These are phyloP conservation scores for Bruguiera hainesii DNA, from an alignment of 441 rosid genomes.

Conservation along the genomic window DNA sequence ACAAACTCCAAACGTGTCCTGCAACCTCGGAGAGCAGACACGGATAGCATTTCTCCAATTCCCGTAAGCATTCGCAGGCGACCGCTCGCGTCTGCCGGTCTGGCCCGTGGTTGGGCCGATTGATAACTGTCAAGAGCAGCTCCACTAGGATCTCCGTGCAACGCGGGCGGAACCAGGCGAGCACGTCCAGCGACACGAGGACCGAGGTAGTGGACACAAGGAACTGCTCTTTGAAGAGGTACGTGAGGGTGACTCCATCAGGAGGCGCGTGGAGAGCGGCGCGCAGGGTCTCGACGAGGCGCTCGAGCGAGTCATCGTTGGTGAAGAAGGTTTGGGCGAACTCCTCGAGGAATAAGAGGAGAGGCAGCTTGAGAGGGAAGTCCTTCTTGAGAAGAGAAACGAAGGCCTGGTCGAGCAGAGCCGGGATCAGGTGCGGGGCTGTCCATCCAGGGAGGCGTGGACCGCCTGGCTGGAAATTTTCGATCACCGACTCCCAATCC, in stretches of 20 bases:
- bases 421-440: slow-evolving; percentile 25
- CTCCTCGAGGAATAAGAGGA: slow-evolving; percentile 73
- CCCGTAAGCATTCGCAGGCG: slow-evolving; percentile 85
- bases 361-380: slow-evolving; percentile 61
- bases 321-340: slow-evolving; percentile 45
- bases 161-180: slow-evolving; percentile 30
- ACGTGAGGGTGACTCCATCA: slow-evolving; percentile 45
- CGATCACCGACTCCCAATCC: slow-evolving; percentile 80
- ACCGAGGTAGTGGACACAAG: slow-evolving; percentile 69
- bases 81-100: slow-evolving; percentile 81
- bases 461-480: slow-evolving; percentile 68
- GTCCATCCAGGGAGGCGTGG: slow-evolving; percentile 50
- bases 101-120: slow-evolving; percentile 81
- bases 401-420: slow-evolving; percentile 58
- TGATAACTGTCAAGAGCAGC: slow-evolving; percentile 57
- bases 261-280: slow-evolving; percentile 63
- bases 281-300: slow-evolving; percentile 64
- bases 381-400: slow-evolving; percentile 60
- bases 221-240: slow-evolving; percentile 68
- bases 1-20: slow-evolving; percentile 81
- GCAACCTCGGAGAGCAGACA: slow-evolving; percentile 69
- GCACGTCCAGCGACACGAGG: slow-evolving; percentile 47
- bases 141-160: slow-evolving; percentile 60
- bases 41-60: slow-evolving; percentile 68
- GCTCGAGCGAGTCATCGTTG: slow-evolving; percentile 31